A percentile compares a stretch with the other conserved stretches of the same genome.
Evolutionary conservation across 2,329 filamentous ascomycete species (phyloP).

Genomic region (Lithohypha guttulata): DNA sequence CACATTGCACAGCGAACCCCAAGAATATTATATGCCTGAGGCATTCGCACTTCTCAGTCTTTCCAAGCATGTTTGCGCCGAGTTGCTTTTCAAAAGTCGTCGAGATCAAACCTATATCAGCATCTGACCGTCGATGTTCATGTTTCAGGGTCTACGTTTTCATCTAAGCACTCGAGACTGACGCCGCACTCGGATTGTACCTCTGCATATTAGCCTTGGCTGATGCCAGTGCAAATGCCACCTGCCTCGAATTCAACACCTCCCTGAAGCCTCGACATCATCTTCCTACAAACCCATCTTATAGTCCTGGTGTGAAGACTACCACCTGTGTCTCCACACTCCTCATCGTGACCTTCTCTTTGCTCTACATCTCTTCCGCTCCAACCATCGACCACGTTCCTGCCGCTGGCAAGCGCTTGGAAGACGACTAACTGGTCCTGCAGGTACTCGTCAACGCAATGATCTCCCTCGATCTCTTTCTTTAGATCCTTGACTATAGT

Average conservation of each 20-base stretch:
- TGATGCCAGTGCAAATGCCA: slow-evolving; percentile 7
- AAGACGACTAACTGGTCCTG: slow-evolving; percentile 51
- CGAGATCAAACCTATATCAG: no score
- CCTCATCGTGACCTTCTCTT: slow-evolving; percentile 8
- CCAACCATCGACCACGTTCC: slow-evolving; percentile 25
- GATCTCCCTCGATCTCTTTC: slow-evolving; percentile 35
- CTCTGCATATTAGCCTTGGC: not conserved
- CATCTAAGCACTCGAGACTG: not conserved
- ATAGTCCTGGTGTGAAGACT: slow-evolving; percentile 35
- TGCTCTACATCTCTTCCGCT: slow-evolving; percentile 16
- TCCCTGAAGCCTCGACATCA: slow-evolving; percentile 22
- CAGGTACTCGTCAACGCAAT: slow-evolving; percentile 45
- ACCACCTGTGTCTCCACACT: slow-evolving; percentile 9
- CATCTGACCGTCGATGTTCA: no score
- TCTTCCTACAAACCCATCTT: slow-evolving; percentile 33
- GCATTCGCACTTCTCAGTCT: no score
- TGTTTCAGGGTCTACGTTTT: no score
- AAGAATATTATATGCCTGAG: no score
- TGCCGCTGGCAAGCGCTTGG: slow-evolving; percentile 42
- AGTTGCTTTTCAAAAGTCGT: no score
- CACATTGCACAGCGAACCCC: no score
- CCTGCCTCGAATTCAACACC: slow-evolving; percentile 2
- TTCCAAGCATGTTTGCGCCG: no score
- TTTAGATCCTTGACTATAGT: slow-evolving; percentile 36
- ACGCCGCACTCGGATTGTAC: no score